These are phyloP conservation scores for Urochloa ruziziensis DNA, from an alignment of 176 grass and related monocot genomes.

Conservation along the genomic window DNA sequence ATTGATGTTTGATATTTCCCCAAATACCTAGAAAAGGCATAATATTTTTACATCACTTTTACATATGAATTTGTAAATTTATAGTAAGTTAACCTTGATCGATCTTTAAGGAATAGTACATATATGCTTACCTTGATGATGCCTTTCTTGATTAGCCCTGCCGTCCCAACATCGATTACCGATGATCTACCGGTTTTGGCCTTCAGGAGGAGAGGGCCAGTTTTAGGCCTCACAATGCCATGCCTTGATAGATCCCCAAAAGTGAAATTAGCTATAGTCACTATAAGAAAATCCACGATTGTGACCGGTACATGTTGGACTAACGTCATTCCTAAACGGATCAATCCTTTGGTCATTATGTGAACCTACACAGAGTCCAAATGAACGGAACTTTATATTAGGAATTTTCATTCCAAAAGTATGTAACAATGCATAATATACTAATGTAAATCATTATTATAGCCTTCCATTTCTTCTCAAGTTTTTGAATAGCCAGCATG, in stretches of 20 bases:
- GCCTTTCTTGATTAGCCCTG: constrained; percentile 34
- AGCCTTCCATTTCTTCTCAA: neutral
- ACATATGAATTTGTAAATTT: neutral
- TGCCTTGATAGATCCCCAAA: constrained; percentile 48
- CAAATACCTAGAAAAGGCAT: neutral
- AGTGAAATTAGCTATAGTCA: constrained; percentile 4
- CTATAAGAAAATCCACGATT: constrained; percentile 28
- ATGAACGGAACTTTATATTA: neutral
- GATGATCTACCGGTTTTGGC: constrained; percentile 11
- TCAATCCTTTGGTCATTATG: constrained; percentile 45
- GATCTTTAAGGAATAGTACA: neutral
- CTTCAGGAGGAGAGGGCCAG: constrained; percentile 37
- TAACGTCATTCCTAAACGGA: constrained; percentile 44
- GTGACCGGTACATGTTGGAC: constrained; percentile 6
- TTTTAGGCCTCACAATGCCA: constrained; percentile 41
- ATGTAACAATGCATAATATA: neutral
- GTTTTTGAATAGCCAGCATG: neutral
- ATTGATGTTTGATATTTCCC: neutral
- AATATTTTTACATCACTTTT: neutral
- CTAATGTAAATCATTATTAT: neutral
- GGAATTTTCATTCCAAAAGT: neutral
- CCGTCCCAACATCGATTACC: constrained; percentile 45
- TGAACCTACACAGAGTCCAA: constrained; percentile 34
- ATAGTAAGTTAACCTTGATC: neutral
- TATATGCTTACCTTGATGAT: constrained; percentile 28